These are phyloP conservation scores for Trichomonascaceae sp. DNA, from an alignment of 1,139 yeast species.

Conservation along the genomic window DNA sequence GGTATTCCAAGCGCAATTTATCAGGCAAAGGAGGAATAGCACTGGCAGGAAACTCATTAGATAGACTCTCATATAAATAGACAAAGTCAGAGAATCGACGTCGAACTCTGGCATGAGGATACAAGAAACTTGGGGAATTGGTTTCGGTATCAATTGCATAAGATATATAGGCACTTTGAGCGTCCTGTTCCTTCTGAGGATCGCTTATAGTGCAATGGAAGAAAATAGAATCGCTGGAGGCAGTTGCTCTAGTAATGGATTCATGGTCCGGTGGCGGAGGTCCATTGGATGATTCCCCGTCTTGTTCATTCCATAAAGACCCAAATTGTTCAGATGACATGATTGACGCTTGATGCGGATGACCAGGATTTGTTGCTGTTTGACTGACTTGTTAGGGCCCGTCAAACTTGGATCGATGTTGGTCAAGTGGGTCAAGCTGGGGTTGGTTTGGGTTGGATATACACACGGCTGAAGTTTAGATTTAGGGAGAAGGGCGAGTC, in stretches of 20 bases:
- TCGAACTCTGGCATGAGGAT: constrained; percentile 49
- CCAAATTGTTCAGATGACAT: constrained; percentile 4
- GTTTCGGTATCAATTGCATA: constrained; percentile 65
- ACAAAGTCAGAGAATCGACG: constrained; percentile 81
- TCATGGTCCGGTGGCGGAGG: constrained; percentile 3
- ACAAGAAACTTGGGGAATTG: constrained; percentile 41
- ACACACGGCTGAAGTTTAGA: not conserved
- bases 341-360: not conserved
- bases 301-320: constrained; percentile 4
- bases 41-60: constrained; percentile 74
- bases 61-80: constrained; percentile 65
- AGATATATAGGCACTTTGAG: constrained; percentile 75
- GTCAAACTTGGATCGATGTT: not conserved
- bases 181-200: constrained; percentile 78
- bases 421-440: not conserved
- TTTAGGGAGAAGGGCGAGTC: not conserved
- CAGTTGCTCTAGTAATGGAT: constrained; percentile 1
- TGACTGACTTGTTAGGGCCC: not conserved
- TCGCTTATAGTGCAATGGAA: constrained; percentile 44
- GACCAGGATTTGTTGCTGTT: not conserved
- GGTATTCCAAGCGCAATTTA: constrained; percentile 81
- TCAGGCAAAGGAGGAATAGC: constrained; percentile 94
- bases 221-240: constrained; percentile 10
- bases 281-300: constrained; percentile 1
- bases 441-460: not conserved